Percentiles rank a stretch among this genome's conserved stretches.
phyloP scores from a whole-genome alignment of 805 yeast genomes.

The Monosporozyma unispora region DNA sequence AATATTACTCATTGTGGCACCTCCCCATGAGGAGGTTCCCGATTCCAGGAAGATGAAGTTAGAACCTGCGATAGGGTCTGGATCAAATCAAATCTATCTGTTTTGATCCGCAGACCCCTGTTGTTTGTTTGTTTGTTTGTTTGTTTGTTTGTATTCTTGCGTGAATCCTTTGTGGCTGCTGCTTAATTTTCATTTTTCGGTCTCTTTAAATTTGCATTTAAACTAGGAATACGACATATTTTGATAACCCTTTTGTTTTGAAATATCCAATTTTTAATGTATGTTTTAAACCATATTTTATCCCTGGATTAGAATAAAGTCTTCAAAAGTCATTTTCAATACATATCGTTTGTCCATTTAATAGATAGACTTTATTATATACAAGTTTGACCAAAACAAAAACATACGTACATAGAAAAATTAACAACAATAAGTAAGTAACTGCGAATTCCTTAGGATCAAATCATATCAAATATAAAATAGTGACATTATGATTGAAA shows the following conservation, averaged over 20 bases:
- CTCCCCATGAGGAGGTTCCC: background rate
- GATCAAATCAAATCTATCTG: no score
- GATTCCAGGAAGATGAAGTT: no score
- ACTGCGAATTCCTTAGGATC: background rate
- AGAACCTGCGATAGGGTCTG: no score
- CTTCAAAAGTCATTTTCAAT: background rate
- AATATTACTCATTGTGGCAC: background rate
- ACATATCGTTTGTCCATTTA: background rate
- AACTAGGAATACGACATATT: background rate
- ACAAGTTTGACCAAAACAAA: background rate
- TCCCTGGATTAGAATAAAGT: background rate
- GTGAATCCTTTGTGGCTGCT: background rate
- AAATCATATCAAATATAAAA: background rate
- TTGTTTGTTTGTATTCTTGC: background rate
- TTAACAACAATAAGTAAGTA: background rate
- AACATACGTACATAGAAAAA: background rate
- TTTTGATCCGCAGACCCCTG: no score
- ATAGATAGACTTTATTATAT: background rate
- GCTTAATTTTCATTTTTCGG: background rate
- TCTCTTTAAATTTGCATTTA: background rate
- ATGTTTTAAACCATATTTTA: background rate
- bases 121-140: background rate
- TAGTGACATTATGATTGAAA: constrained; percentile 3
- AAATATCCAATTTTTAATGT: background rate
- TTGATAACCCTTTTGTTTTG: background rate